Evolutionary conservation across 2,329 filamentous ascomycete species (phyloP), one percentile per base, ranked within the genome.

Genomic region (Fusarium papillatum): DNA sequence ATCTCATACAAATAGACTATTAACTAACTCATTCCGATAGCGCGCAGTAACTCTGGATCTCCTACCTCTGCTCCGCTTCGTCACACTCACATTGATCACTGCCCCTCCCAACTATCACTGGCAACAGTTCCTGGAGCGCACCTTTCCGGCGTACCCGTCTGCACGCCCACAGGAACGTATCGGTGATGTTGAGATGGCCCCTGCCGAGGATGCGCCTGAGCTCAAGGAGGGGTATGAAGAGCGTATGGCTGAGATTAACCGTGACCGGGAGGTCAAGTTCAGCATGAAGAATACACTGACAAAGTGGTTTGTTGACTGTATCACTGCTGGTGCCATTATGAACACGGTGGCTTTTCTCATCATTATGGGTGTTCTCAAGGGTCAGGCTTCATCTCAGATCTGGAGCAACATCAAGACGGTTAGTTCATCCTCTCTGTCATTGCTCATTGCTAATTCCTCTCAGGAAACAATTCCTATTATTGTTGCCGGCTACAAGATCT

Each of bases 61-160:
- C 1, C 71, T 84, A 36, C 85, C 87, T 34, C 84, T 92, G 50
- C 79, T 89, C 24, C 89, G 89, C 74, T 92, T 92, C 81, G 85
- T 90, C 46, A 83, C 87, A 43, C 86, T 89, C 64, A 85, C 89
- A 4, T 80, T 91, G 67, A 81, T 91, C 50, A 88, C 87, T 7
- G 86, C 89, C 2, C 90, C 90, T 9, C 87, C 90, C 63, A 91
- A 90, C 73, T 91, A 89, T 76, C 82, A 89, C 67, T 92, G 90
- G 90, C 89, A 92, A 76, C 86, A 88, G 66, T 86, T 86, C 36
- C 85, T 91, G 36, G 90, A 91, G 80, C 83, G 84, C 26, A 85
- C 81, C 13, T 90, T 90, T 67, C 90, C 90, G 1, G 88, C 88
- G 0, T 85, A 86, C 73, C 81, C 77, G 14, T n/a, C 72, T 0